Evolutionary conservation across 75 land plant genomes (phyloP).

Genomic region (Cupressus sempervirens): DNA sequence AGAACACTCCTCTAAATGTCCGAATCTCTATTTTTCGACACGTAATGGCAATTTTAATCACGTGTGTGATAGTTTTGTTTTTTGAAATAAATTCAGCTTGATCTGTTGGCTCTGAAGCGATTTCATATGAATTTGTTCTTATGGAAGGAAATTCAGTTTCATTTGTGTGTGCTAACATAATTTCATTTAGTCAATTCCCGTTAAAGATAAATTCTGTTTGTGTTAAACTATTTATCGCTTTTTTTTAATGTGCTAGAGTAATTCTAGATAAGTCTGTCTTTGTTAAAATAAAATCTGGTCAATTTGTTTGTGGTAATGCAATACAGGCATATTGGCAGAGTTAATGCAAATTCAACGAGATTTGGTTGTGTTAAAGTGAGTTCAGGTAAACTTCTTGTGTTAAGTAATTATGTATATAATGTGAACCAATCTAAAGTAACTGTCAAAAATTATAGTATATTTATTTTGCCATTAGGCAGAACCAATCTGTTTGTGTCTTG

Average conservation of each 20-base stretch:
- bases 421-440: background rate
- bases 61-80: no score
- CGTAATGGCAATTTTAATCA: background rate
- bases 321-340: no score
- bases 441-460: background rate
- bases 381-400: background rate
- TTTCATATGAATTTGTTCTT: background rate
- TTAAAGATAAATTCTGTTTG: no score
- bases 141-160: background rate
- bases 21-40: no score
- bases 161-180: background rate
- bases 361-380: background rate
- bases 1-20: background rate
- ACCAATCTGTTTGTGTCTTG: background rate
- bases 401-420: background rate
- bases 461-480: background rate
- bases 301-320: background rate
- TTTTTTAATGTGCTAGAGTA: no score
- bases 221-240: no score
- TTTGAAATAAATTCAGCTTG: no score
- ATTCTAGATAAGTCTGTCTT: no score
- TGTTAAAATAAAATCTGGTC: background rate
- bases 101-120: background rate
- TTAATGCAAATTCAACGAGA: no score
- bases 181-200: no score